A percentile compares a stretch with the other conserved stretches of the same genome.
These are phyloP conservation scores for Triticum turgidum DNA, from an alignment of 176 grass and related monocot species.

Conservation along the genomic window DNA sequence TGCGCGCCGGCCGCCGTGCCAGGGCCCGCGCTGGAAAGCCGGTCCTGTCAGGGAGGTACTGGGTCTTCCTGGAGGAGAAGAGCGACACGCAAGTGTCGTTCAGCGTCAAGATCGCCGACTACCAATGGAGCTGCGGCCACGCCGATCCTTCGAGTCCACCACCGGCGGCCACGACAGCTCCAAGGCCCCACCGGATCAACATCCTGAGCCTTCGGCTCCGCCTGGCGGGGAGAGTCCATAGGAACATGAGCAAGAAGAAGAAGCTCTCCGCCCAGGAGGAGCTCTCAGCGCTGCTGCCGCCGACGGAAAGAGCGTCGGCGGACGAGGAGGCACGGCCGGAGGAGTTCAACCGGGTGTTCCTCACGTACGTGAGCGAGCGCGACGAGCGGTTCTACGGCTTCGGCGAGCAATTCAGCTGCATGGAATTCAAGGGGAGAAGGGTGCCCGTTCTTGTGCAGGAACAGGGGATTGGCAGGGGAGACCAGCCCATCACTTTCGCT, in stretches of 20 bases:
- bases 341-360: conserved; percentile 72
- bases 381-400: conserved; percentile 87
- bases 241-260: conserved; percentile 25
- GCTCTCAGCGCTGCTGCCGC: conserved; percentile 15
- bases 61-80: conserved; percentile 74
- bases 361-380: conserved; percentile 61
- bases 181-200: background rate
- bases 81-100: conserved; percentile 63
- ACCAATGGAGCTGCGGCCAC: conserved; percentile 44
- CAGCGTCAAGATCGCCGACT: conserved; percentile 63
- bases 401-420: conserved; percentile 87
- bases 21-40: conserved; percentile 8
- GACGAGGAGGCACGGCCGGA: background rate
- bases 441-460: conserved; percentile 91
- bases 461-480: conserved; percentile 93
- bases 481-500: conserved; percentile 93
- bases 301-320: background rate
- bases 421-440: conserved; percentile 88
- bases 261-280: conserved; percentile 10
- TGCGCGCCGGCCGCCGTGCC: background rate
- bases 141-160: background rate
- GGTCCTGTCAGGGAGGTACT: conserved; percentile 53
- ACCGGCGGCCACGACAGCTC: background rate
- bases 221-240: conserved; percentile 7
- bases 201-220: conserved; percentile 25